These are phyloP conservation scores for Macrocybe gigantea DNA, from an alignment of 768 basidiomycete genomes.

Conservation along the genomic window DNA sequence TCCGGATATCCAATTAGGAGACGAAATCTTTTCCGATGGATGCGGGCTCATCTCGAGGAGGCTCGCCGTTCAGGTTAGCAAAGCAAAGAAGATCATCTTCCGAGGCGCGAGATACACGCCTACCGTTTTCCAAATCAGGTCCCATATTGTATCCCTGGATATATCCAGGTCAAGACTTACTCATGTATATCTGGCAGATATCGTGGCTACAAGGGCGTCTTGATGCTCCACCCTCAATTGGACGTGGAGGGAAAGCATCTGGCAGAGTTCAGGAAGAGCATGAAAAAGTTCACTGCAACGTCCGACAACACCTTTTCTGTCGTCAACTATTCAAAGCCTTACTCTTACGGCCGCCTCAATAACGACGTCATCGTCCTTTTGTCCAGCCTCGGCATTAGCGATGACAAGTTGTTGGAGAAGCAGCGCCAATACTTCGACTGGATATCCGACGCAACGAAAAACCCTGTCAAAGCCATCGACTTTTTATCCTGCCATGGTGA, in stretches of 20 bases:
- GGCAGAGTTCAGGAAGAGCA: conserved; percentile 59
- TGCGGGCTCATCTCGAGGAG: conserved; percentile 57
- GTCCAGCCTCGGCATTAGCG: conserved; percentile 54
- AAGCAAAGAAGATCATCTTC: conserved; percentile 48
- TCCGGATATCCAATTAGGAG: conserved; percentile 48
- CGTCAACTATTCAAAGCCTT: conserved; percentile 58
- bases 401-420: conserved; percentile 47
- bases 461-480: conserved; percentile 47
- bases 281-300: conserved; percentile 62
- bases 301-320: conserved; percentile 59
- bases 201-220: conserved; percentile 66
- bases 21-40: conserved; percentile 62
- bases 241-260: conserved; percentile 39
- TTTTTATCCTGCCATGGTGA: conserved; percentile 47
- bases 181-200: conserved; percentile 33
- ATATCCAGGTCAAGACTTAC: background rate
- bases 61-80: conserved; percentile 48
- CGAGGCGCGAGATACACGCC: conserved; percentile 54
- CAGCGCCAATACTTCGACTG: conserved; percentile 55
- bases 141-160: background rate
- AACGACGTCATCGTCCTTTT: conserved; percentile 66
- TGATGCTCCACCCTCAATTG: conserved; percentile 61
- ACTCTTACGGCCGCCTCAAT: conserved; percentile 60
- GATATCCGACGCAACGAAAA: conserved; percentile 44
- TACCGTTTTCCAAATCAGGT: conserved; percentile 61